Base-by-base conservation (phyloP, 306 rosid species). In the Citrullus mucosospermus region DNA sequence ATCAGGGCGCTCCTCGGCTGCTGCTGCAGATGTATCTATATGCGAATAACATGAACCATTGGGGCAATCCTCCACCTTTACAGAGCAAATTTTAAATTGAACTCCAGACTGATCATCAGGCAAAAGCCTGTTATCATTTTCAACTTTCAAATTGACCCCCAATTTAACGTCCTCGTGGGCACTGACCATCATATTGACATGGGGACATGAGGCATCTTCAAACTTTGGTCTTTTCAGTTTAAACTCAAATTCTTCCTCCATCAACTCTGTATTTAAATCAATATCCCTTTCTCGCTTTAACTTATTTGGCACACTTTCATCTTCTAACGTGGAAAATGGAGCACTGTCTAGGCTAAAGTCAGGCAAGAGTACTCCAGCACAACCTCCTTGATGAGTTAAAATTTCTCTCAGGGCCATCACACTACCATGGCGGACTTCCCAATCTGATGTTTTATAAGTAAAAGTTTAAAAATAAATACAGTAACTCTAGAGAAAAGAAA, bases 341-440 rank as follows among this genome's bases (percentile, higher is more conserved):
- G 85, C 69, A 81, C 88, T 79, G 54, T 59, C 88, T 56, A 83
- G 22, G 86, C 34, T 84, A 73, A 88, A 56, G 41, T 92, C 90
- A 25, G 88, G 85, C 83, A 85, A 82, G 70, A 88, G 76, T 78
- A 90, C 93, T 43, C 95, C 98, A 81, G 93, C 97, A 78, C 95
- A 88, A 80, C 92, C 88, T 69, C 98, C 98, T 88, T 95, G 98
- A 85, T 95, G 93, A 5, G 97, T 88, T 80, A 95, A 91, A 85
- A 95, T 87, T 82, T 95, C 98, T 82, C 98, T 95, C 83, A 92
- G 69, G 61, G 98, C 98, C 98, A 95, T 95, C 82, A 95, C 95
- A 72, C 97, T 86, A 43, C 98, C 98, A 88, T 95, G 98, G 51
- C 97, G 97, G 43, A 95, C 78, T 86, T 92, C 98, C 98, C 98